A percentile compares a stretch with the other conserved stretches of the same genome.
Evolutionary conservation across 2,329 filamentous ascomycete species (phyloP).

Genomic region (Calonectria naviculata): DNA sequence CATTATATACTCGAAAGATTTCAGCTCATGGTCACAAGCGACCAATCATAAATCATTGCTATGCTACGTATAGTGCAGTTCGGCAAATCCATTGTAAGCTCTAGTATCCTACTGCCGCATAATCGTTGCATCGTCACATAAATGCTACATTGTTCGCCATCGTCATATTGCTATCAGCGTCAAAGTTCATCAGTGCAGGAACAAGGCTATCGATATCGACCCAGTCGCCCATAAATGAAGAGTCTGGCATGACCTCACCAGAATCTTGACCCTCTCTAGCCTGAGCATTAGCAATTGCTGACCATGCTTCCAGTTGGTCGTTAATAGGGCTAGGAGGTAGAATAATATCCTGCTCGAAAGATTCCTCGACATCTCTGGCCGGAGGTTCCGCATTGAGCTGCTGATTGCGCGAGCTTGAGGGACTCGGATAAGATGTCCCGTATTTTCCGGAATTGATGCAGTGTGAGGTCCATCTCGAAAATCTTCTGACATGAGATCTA

Average conservation of each 20-base stretch:
- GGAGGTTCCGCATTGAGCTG: neutral
- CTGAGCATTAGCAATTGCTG: neutral
- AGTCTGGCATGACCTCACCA: neutral
- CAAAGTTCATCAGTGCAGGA: slow-evolving; percentile 6
- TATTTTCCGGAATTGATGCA: neutral
- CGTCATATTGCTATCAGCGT: slow-evolving; percentile 1
- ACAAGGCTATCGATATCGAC: slow-evolving; percentile 14
- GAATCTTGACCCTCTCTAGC: neutral
- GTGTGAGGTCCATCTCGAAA: neutral
- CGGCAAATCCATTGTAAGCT: no score
- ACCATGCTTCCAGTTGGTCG: neutral
- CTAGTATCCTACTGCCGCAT: no score
- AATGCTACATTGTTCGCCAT: slow-evolving; percentile 1
- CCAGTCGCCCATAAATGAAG: slow-evolving; percentile 4
- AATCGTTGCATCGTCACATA: slow-evolving; percentile 5
- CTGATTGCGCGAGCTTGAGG: slow-evolving; percentile 9
- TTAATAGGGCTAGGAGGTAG: neutral
- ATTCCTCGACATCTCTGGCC: neutral
- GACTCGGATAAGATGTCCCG: slow-evolving; percentile 8
- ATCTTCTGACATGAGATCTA: neutral
- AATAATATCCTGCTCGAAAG: neutral
- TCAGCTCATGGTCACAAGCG: no score
- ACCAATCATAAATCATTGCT: no score
- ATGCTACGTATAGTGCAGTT: no score
- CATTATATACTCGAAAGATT: no score